Evolutionary conservation across 129 eudicot species (phyloP), one percentile per base, ranked within the genome.

Genomic region (Tagetes patula): DNA sequence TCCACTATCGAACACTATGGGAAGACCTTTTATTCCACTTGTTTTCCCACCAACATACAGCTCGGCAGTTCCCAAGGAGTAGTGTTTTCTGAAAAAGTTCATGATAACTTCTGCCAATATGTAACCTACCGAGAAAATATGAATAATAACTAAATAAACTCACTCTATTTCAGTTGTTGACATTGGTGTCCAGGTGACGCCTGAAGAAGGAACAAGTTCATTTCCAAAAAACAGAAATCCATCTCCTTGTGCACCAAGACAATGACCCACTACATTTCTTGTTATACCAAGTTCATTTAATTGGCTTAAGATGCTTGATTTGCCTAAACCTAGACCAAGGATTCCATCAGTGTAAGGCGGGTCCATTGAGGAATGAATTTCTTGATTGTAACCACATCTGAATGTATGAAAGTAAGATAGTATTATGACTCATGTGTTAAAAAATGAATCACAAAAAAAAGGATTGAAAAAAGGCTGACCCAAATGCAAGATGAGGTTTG

Each of bases 371-470:
- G 78, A 79, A 14, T 78, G 82, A 79, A 95, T 85, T 88, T 95
- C 92, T 75, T 91, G 99, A 73, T 87, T 77, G 84, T 95, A 95
- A 43, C 99, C 99, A 53, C 99, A 95, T 75, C 99, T 95, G 85
- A 76, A 80, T 37, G 32, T 11, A 75, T n/a, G 5, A 68, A 76
- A 76, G 45, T 27, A 70, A 54, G 65, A 54, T 53, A 52, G 27
- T 61, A 61, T 54, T 7, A 71, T 31, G 8, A 56, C 67, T 56
- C 34, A 31, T 6, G 32, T 32, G 20, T 73, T 61, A 11, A 36
- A 45, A 61, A 11, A 56, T 42, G 2, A 10, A 42, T 33, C 32
- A 72, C 36, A 61, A 60, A 20, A 41, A 41, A 8, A 56, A 5
- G 8, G 71, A 13, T 7, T 7, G 43, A 38, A 58, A 65, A 46